These are phyloP conservation scores for Epithele typhae DNA, from an alignment of 768 basidiomycete genomes.

Conservation along the genomic window DNA sequence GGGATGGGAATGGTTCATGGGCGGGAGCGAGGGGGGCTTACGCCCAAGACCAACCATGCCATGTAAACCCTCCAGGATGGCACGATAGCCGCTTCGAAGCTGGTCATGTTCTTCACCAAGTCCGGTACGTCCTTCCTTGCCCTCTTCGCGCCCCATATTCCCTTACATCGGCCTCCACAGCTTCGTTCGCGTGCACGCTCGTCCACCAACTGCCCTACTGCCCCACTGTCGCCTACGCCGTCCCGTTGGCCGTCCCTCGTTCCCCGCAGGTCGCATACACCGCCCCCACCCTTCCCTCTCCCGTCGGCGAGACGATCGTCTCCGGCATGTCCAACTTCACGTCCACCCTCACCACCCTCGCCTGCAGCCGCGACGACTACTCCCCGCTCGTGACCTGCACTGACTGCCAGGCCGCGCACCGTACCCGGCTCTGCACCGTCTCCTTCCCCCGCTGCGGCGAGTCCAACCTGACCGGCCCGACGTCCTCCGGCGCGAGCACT, in stretches of 20 bases:
- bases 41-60: constrained; percentile 73
- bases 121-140: constrained; percentile 62
- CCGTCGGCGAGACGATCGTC: constrained; percentile 47
- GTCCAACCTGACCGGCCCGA: constrained; percentile 21
- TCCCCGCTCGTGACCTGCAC: constrained; percentile 74
- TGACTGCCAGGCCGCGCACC: constrained; percentile 70
- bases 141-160: not conserved
- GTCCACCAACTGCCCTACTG: constrained; percentile 73
- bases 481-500: not conserved
- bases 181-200: constrained; percentile 64
- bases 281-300: constrained; percentile 43
- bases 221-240: constrained; percentile 62
- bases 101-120: constrained; percentile 73
- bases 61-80: constrained; percentile 57
- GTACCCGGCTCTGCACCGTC: constrained; percentile 71
- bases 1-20: constrained; percentile 63
- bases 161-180: constrained; percentile 28
- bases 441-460: constrained; percentile 77
- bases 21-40: too few relatives aligned
- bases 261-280: constrained; percentile 41
- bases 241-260: constrained; percentile 57
- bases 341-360: constrained; percentile 60
- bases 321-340: constrained; percentile 72
- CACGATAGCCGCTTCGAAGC: constrained; percentile 52
- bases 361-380: constrained; percentile 79